phyloP scores from a whole-genome alignment of 2,329 filamentous ascomycete species.

The Verticillium nonalfalfae region DNA sequence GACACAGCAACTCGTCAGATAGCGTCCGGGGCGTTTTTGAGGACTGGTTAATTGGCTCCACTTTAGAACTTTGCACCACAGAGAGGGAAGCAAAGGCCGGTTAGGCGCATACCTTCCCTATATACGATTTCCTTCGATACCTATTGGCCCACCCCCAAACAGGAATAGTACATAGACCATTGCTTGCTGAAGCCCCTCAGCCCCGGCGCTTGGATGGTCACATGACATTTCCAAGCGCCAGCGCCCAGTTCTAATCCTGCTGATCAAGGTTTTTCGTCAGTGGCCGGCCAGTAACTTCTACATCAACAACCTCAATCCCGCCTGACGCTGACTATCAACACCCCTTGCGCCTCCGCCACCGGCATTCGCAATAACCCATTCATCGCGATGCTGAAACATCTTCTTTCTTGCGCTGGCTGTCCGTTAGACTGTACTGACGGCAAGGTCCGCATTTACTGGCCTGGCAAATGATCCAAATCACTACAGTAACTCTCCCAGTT shows the following conservation, averaged over 20 bases:
- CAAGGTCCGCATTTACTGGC: neutral
- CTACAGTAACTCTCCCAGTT: neutral
- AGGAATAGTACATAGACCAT: too few species aligned
- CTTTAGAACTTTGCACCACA: too few species aligned
- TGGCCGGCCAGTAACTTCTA: neutral
- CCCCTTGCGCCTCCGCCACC: neutral
- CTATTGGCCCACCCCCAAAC: too few species aligned
- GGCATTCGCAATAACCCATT: neutral
- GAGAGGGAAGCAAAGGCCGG: too few species aligned
- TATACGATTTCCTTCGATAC: too few species aligned
- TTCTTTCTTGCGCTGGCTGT: neutral
- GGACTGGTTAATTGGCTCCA: too few species aligned
- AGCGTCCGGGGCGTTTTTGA: too few species aligned
- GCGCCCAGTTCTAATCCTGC: neutral
- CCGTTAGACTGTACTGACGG: neutral
- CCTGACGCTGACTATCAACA: neutral
- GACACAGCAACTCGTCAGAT: too few species aligned
- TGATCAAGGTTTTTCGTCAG: neutral
- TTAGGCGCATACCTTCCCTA: too few species aligned
- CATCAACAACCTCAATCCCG: neutral
- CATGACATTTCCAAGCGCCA: neutral
- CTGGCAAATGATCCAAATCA: neutral
- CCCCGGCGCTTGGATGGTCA: neutral
- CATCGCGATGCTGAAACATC: neutral
- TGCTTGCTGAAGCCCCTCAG: neutral